A percentile compares a stretch with the other conserved stretches of the same genome.
Evolutionary conservation across 2,329 filamentous ascomycete genomes (phyloP).

Genomic region (Ophioceras dolichostomum): DNA sequence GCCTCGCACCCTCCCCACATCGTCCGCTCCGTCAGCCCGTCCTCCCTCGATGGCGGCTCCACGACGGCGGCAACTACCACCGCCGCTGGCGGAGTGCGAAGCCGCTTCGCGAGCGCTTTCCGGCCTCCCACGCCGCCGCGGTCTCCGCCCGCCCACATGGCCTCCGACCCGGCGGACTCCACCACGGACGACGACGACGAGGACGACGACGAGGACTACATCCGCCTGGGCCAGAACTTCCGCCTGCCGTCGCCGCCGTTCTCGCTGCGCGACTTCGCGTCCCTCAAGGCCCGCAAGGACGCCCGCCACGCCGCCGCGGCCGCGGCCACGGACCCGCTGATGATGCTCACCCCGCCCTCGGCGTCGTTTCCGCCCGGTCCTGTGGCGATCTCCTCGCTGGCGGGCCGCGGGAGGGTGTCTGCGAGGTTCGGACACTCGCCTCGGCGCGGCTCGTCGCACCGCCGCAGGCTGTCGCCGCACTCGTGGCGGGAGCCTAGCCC

Average conservation of each 20-base stretch:
- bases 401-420: neutral
- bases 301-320: slow-evolving; percentile 4
- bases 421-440: slow-evolving; percentile 6
- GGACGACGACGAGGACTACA: slow-evolving; percentile 32
- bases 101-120: neutral
- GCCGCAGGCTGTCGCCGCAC: slow-evolving; percentile 25
- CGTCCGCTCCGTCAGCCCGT: slow-evolving; percentile 44
- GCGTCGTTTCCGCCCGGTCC: neutral
- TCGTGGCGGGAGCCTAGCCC: slow-evolving; percentile 47
- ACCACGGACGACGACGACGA: slow-evolving; percentile 29
- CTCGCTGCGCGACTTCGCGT: slow-evolving; percentile 27
- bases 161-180: slow-evolving; percentile 24
- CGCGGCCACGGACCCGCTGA: neutral
- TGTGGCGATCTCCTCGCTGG: neutral
- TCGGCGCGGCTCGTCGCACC: slow-evolving; percentile 15
- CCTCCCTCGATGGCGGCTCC: slow-evolving; percentile 31
- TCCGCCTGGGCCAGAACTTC: slow-evolving; percentile 29
- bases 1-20: slow-evolving; percentile 24
- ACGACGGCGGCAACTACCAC: slow-evolving; percentile 19
- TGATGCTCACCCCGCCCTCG: neutral
- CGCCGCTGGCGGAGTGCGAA: slow-evolving; percentile 16
- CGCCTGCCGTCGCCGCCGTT: slow-evolving; percentile 27
- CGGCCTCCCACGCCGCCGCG: slow-evolving; percentile 25
- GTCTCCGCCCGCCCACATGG: slow-evolving; percentile 15
- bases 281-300: slow-evolving; percentile 14